Conservation (phyloP, 495 filamentous ascomycete species). For the Cercophora samala region DNA sequence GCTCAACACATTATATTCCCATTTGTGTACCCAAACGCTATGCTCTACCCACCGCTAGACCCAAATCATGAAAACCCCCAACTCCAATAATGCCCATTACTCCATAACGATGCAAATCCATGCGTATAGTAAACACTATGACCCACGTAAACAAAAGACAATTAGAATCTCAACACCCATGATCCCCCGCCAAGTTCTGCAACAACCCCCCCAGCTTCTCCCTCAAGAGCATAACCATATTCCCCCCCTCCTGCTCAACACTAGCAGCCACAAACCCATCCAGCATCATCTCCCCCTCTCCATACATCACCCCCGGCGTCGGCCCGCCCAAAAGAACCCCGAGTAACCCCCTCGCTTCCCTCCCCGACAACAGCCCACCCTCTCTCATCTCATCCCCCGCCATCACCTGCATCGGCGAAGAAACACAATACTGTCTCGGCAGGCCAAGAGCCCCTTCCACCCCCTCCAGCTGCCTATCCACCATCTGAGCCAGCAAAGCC, state of each 20-base stretch:
- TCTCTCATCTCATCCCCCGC: not conserved
- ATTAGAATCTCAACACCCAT: not conserved
- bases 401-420: not conserved
- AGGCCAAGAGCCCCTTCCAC: constrained; percentile 1
- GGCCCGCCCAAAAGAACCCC: not conserved
- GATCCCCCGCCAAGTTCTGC: not conserved
- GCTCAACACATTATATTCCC: not conserved
- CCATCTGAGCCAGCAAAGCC: not conserved
- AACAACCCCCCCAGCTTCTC: not conserved
- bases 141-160: not conserved
- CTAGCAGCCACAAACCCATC: not conserved
- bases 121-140: not conserved
- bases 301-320: not conserved
- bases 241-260: not conserved
- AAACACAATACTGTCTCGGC: constrained; percentile 5
- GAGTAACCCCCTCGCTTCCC: not conserved
- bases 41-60: not conserved
- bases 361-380: not conserved
- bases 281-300: not conserved
- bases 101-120: not conserved
- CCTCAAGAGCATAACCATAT: not conserved
- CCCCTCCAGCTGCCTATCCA: not conserved
- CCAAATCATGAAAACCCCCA: not conserved
- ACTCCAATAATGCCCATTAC: not conserved
- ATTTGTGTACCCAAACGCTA: not conserved